Conservation (phyloP, 176 grass and related monocot species). For the Carex cristatella region DNA sequence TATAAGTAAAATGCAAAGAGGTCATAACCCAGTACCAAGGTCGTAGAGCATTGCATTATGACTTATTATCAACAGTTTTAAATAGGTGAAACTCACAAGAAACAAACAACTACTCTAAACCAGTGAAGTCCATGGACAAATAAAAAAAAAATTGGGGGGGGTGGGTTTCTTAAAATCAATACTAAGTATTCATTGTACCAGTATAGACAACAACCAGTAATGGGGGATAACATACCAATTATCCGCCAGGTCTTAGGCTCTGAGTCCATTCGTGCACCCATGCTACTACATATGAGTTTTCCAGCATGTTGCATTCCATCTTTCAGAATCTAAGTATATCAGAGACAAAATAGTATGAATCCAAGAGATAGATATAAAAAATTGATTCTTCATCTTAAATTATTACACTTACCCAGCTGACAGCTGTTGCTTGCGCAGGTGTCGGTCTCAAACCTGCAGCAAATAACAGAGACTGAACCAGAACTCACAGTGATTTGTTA, state of each 20-base stretch:
- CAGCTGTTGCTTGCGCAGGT: slow-evolving; percentile 73
- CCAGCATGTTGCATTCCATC: slow-evolving; percentile 98
- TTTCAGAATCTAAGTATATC: slow-evolving; percentile 68
- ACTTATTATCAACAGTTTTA: not conserved
- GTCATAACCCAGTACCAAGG: too few relatives aligned
- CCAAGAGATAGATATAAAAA: not conserved
- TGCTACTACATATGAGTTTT: slow-evolving; percentile 90
- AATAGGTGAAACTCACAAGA: not conserved
- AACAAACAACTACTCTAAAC: not conserved
- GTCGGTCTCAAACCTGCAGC: slow-evolving; percentile 93
- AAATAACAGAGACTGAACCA: slow-evolving; percentile 84
- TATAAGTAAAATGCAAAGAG: not conserved
- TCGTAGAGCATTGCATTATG: not conserved
- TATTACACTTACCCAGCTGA: slow-evolving; percentile 80
- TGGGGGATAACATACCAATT: slow-evolving; percentile 49
- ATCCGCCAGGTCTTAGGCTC: slow-evolving; percentile 99
- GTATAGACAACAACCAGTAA: not conserved
- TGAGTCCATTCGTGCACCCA: slow-evolving; percentile 96
- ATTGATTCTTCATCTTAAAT: not conserved
- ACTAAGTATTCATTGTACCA: not conserved
- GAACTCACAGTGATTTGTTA: slow-evolving; percentile 38
- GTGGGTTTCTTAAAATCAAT: not conserved
- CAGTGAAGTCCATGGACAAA: not conserved
- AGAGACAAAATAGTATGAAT: slow-evolving; percentile 19
- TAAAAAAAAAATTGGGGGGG: not conserved